Conservation (phyloP, 305 asterid genomes). For the Striga hermonthica region DNA sequence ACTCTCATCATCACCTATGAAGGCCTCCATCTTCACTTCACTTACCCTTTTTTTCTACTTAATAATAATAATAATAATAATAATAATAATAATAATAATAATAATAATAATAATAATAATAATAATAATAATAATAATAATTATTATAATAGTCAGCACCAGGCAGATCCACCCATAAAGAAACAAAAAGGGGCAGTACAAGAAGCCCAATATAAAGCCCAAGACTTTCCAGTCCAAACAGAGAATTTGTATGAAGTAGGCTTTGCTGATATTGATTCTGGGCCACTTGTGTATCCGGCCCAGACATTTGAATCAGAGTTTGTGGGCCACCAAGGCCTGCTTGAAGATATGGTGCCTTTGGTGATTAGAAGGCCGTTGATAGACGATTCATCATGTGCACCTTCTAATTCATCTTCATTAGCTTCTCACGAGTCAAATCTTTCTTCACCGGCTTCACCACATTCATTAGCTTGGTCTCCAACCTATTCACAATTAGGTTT, state of each 20-base stretch:
- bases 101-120: neutral
- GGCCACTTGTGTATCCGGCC: slow-evolving; percentile 20
- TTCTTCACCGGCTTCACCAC: slow-evolving; percentile 56
- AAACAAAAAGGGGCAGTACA: slow-evolving; percentile 43
- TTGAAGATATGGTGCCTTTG: slow-evolving; percentile 82
- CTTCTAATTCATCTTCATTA: slow-evolving; percentile 47
- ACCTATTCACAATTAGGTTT: slow-evolving; percentile 34
- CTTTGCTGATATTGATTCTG: neutral
- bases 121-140: neutral
- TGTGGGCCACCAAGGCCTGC: slow-evolving; percentile 57
- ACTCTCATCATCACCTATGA: slow-evolving; percentile 67
- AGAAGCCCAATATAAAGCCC: slow-evolving; percentile 34
- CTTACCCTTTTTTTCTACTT: slow-evolving; percentile 52
- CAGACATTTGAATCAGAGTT: slow-evolving; percentile 26
- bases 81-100: neutral
- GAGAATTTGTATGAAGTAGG: slow-evolving; percentile 30
- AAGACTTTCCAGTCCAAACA: neutral
- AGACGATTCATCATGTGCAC: slow-evolving; percentile 21
- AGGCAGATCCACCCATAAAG: slow-evolving; percentile 45
- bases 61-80: slow-evolving; percentile 4
- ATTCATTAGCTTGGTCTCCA: slow-evolving; percentile 55
- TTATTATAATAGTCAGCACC: slow-evolving; percentile 23
- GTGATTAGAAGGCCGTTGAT: slow-evolving; percentile 51
- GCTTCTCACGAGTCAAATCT: slow-evolving; percentile 36
- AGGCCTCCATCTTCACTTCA: slow-evolving; percentile 83